Evolutionary conservation across 163 green algal species (phyloP), one percentile per base, ranked within the genome.

Genomic region (Picocystis sp.): DNA sequence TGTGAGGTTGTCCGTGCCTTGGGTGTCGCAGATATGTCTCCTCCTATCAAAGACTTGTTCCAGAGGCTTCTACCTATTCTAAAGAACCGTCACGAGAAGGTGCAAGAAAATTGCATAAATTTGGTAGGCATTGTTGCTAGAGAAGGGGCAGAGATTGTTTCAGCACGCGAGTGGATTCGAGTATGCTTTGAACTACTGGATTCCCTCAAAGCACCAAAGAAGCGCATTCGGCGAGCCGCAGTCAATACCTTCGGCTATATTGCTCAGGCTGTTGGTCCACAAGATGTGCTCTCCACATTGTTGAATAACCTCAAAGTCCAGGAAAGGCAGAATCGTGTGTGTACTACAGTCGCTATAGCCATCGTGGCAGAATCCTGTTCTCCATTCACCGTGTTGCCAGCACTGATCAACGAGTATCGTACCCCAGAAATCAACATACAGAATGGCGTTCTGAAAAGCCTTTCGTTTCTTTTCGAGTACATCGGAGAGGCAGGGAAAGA

Each of bases 231-330:
- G 61, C 64, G 77, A 29, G 86, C 86, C n/a, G 84, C 83, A 0
- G 86, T 98, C 67, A 97, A 96, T 77, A 98, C 90, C 0, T 99
- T 99, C 76, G 90, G 90, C 49, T 97, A 97, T 76, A 99, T 99
- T 60, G 90, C 90, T 47, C 93, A 94, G 73, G 90, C 90, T 25
- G 95, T 99, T 49, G 90, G 90, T 0, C 90, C 90, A 2, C 77
- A 91, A 72, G 90, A 99, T 57, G 90, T 99, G 60, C 75, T 99
- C 56, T 89, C 93, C 10, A 96, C 90, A 35, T 76, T 99, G 64
- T 76, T 99, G 42, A 97, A 99, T 75, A 98, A 97, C 73, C 76
- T 99, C 14, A 97, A 97, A 79, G 90, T 99, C 44, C 90, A 99
- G 77, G 90, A 99, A 76, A 77, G 90, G 8, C 90, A 97, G 72